Evolutionary conservation across 441 rosid species (phyloP).

Genomic region (Caryocar brasiliense): DNA sequence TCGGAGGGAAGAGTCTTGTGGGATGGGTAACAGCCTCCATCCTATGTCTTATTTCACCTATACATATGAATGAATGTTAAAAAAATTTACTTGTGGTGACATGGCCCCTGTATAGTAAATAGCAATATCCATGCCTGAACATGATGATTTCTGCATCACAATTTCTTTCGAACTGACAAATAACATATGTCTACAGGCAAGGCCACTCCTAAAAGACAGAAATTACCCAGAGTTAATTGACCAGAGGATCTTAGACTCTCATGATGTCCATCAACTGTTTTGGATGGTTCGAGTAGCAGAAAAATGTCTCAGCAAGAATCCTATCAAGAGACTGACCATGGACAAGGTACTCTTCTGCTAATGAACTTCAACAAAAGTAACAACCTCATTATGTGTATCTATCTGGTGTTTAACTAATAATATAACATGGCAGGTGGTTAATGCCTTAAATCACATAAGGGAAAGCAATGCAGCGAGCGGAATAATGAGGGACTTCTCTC

Average conservation of each 20-base stretch:
- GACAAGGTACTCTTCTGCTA: slow-evolving; percentile 12
- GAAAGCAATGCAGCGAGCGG: slow-evolving; percentile 16
- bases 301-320: slow-evolving; percentile 41
- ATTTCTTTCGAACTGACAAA: too few species aligned
- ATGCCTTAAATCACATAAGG: slow-evolving; percentile 29
- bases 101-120: too few species aligned
- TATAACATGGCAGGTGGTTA: slow-evolving; percentile 32
- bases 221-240: slow-evolving; percentile 47
- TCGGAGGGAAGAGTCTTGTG: slow-evolving; percentile 50
- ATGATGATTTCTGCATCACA: too few species aligned
- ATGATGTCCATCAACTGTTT: slow-evolving; percentile 43
- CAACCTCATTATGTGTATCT: too few species aligned
- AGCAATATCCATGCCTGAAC: too few species aligned
- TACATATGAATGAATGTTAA: too few species aligned
- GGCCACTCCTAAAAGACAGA: slow-evolving; percentile 36
- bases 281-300: slow-evolving; percentile 52
- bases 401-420: neutral
- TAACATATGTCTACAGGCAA: slow-evolving; percentile 39
- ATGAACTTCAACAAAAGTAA: neutral
- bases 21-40: slow-evolving; percentile 40
- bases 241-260: slow-evolving; percentile 29
- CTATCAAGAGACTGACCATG: slow-evolving; percentile 34
- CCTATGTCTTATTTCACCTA: too few species aligned
- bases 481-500: slow-evolving; percentile 27
- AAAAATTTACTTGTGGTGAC: too few species aligned